Evolutionary conservation across 192 early-diverging fungal genomes (phyloP), one percentile per base, ranked within the genome.

Genomic region (Linnemannia elongata): DNA sequence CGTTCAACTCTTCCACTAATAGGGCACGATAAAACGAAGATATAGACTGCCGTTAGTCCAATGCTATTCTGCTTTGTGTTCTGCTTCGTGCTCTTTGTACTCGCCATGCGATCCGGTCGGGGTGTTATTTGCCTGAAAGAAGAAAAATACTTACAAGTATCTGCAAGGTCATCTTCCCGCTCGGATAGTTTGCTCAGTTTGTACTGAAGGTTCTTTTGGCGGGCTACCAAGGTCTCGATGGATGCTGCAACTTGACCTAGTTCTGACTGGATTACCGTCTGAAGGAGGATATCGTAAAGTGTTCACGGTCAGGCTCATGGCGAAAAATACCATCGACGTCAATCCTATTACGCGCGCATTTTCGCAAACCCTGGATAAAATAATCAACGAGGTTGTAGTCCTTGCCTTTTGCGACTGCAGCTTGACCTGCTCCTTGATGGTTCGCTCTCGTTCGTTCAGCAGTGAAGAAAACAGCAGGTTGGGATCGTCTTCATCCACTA

Each of bases 351-450:
- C 60, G 3, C 27, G 30, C 60, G 30, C 60, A 30, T 63, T 30
- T 27, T 63, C 60, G 27, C 60, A 63, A 12, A 41, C 35, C 0
- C 69, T 39, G 33, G 24, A 60, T 47, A 22, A 20, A 60, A 20
- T 27, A 60, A 60, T 60, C 55, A 60, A n/a, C 9, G 42, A 7
- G 0, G 44, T 4, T 17, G 0, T 5, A 49, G 2, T 49, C 0
- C 55, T 63, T 84, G 90, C 91, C 90, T 92, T 91, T 78, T 92
- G 90, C 36, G 80, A 83, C 45, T 89, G 81, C 13, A 92, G 60
- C n/a, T 89, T 88, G 72, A 92, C 90, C 44, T 89, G 87, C 52
- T 93, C 92, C 74, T 89, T 87, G 18, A 88, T 83, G 39, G 87
- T 88, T 66, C 85, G 83, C 69, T 93, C 91, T 78, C 91, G 82